Base-by-base conservation (phyloP, 2,329 filamentous ascomycete species). In the Cordyceps sp. region DNA sequence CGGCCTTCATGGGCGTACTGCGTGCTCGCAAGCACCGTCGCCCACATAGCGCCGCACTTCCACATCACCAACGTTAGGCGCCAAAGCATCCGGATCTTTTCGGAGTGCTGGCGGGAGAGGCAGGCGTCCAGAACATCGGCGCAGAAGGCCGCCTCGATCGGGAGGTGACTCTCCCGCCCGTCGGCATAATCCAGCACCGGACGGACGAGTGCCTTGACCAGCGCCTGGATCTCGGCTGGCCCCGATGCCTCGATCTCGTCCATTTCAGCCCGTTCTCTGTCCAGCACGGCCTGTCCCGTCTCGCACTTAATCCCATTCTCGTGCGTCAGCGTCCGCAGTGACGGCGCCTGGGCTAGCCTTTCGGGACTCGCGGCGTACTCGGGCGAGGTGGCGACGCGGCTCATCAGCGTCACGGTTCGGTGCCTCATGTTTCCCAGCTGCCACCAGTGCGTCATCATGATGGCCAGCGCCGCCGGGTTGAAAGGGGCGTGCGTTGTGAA, bases 361-460 rank as follows among this genome's bases (percentile, higher is more conserved):
- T 8, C 22, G 12, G 21, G 17, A n/a, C 14, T 18, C 4, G 25
- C 21, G 7, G 26, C 20, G 15, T 30, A 30, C 12, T 33, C 33
- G 9, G 28, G 27, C 10, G 31, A 26, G n/a, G 36, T 33, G 15
- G 15, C 23, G 6, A 31, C 31, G n/a, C 36, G 19, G 24, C 36
- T 26, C 17, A 37, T 16, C 14, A 37, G 33, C 12, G 33, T 25
- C 9, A 37, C 22, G 15, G 33, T 25, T 12, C 36, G 20, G 25
- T 37, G 36, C 5, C 36, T 30, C 17, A 21, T 26, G 28, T 37
- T 37, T 23, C 18, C 22, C 6, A 37, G 36, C 21, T 37, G 36
- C 36, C 36, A 37, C 36, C 36, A 37, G 31, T 37, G 36, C 4
- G 33, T 33, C 16, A 30, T 27, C n/a, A 37, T 26, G 13, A 37